Conservation (phyloP, 306 rosid genomes). For the Arachis stenosperma region DNA sequence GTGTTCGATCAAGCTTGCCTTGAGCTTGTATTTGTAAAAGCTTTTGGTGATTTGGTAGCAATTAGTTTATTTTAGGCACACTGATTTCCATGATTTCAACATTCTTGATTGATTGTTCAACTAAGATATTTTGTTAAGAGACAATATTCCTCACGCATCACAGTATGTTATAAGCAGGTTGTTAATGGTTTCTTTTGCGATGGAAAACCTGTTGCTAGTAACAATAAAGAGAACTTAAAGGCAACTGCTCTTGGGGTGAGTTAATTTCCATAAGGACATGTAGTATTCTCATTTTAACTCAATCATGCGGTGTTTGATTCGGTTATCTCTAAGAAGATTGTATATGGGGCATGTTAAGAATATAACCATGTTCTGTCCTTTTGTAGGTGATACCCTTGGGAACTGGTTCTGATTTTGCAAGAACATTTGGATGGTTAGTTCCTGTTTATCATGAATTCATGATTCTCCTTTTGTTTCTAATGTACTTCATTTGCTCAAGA, state of each 20-base stretch:
- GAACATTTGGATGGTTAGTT: slow-evolving; percentile 84
- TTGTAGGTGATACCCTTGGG: slow-evolving; percentile 93
- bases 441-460: slow-evolving; percentile 24
- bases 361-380: slow-evolving; percentile 43
- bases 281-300: slow-evolving; percentile 14
- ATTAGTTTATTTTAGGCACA: not conserved
- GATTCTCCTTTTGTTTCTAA: slow-evolving; percentile 11
- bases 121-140: slow-evolving; percentile 10
- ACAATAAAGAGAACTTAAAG: slow-evolving; percentile 52
- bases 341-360: slow-evolving; percentile 31
- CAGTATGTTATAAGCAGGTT: slow-evolving; percentile 59
- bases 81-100: slow-evolving; percentile 2
- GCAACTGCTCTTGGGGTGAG: slow-evolving; percentile 98
- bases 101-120: slow-evolving; percentile 9
- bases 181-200: slow-evolving; percentile 98
- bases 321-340: slow-evolving; percentile 29
- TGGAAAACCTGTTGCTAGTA: slow-evolving; percentile 75
- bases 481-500: slow-evolving; percentile 22
- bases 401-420: slow-evolving; percentile 93
- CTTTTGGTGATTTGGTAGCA: not conserved
- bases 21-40: not conserved
- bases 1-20: slow-evolving; percentile 1
- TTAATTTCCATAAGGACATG: slow-evolving; percentile 36
- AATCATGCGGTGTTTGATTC: slow-evolving; percentile 22
- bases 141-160: slow-evolving; percentile 1